These are phyloP conservation scores for Fusarium chaquense DNA, from an alignment of 2,329 filamentous ascomycete species.

Conservation along the genomic window DNA sequence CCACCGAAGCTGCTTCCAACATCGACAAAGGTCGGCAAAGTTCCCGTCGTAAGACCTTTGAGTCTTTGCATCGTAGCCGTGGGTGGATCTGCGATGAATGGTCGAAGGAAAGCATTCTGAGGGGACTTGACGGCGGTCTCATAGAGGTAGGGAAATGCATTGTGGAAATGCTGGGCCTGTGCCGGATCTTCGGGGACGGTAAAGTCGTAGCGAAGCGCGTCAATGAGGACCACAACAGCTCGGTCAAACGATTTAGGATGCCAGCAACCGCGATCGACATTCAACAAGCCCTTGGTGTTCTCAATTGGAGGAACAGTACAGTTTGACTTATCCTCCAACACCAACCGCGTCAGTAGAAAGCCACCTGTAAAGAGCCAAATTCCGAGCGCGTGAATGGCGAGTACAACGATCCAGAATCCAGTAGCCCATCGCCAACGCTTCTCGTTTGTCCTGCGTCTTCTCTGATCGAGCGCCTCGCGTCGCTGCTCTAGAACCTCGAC, in stretches of 20 bases:
- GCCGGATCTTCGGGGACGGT: slow-evolving; percentile 76
- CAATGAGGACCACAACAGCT: slow-evolving; percentile 89
- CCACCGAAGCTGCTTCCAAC: slow-evolving; percentile 95
- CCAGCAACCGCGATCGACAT: slow-evolving; percentile 83
- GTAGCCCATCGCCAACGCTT: slow-evolving; percentile 68
- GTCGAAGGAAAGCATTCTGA: slow-evolving; percentile 86
- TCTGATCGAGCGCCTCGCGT: slow-evolving; percentile 61
- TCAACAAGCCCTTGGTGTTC: slow-evolving; percentile 54
- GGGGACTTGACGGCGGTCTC: slow-evolving; percentile 81
- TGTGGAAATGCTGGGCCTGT: slow-evolving; percentile 73
- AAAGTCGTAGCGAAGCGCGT: slow-evolving; percentile 96
- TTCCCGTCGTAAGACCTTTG: slow-evolving; percentile 95
- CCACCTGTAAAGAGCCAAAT: slow-evolving; percentile 95
- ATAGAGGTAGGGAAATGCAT: slow-evolving; percentile 88
- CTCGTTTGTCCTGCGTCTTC: slow-evolving; percentile 64
- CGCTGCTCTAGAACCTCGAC: slow-evolving; percentile 58
- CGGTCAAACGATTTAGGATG: slow-evolving; percentile 94
- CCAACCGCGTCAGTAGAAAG: slow-evolving; percentile 88
- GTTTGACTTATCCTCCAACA: slow-evolving; percentile 80
- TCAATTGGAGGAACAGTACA: slow-evolving; percentile 77
- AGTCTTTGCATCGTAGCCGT: slow-evolving; percentile 92
- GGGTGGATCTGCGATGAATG: slow-evolving; percentile 97
- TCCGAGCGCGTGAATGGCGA: slow-evolving; percentile 81
- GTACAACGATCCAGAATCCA: slow-evolving; percentile 76
- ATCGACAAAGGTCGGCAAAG: slow-evolving; percentile 93